A percentile compares a stretch with the other conserved stretches of the same genome.
These are phyloP conservation scores for Phytophthora sansomeana DNA, from an alignment of 352 stramenopile genomes.

Conservation along the genomic window DNA sequence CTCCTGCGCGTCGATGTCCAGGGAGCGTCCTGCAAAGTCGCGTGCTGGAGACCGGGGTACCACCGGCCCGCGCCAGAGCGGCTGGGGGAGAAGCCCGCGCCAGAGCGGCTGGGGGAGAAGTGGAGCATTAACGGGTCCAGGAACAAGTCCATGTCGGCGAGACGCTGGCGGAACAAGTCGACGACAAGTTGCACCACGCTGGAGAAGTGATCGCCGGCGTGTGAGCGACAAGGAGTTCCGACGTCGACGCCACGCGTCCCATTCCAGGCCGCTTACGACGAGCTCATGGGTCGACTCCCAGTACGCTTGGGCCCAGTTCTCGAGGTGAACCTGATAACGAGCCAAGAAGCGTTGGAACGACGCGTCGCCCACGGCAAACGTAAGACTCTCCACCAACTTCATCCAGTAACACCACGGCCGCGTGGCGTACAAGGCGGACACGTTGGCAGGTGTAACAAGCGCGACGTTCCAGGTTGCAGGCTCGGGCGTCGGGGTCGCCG, in stretches of 20 bases:
- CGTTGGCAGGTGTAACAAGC: neutral
- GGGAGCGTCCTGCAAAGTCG: no score
- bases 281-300: no score
- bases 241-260: neutral
- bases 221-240: constrained; percentile 6
- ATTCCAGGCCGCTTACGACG: no score
- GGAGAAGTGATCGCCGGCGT: neutral
- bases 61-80: neutral
- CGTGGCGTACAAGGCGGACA: constrained; percentile 4
- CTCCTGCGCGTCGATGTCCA: neutral
- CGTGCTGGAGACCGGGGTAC: neutral
- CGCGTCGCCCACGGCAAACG: neutral
- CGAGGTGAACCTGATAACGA: neutral
- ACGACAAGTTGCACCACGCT: neutral
- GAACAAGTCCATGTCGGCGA: constrained; percentile 12
- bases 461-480: neutral
- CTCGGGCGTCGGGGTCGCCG: no score
- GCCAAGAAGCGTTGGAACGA: neutral
- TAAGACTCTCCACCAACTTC: neutral
- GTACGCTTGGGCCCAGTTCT: constrained; percentile 4
- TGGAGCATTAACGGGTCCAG: constrained; percentile 6
- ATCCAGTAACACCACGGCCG: neutral
- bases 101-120: no score
- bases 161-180: neutral
- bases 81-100: neutral